phyloP scores from a whole-genome alignment of 2,329 filamentous ascomycete genomes.

The Ilyonectria destructans region DNA sequence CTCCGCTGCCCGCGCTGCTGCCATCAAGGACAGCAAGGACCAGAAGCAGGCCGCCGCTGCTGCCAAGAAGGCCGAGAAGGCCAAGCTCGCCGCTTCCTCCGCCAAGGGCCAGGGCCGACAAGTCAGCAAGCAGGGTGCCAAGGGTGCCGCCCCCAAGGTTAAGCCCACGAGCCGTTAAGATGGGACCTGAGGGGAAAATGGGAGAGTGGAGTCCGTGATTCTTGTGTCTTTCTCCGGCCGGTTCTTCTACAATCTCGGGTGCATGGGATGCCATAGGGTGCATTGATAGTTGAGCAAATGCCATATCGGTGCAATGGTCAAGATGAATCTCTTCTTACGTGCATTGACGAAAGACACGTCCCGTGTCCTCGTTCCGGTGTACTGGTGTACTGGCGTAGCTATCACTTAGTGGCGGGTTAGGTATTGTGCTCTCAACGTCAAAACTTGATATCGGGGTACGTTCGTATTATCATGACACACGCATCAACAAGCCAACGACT shows the following conservation, averaged over 20 bases:
- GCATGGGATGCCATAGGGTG: conserved; percentile 61
- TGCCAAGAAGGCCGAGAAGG: conserved; percentile 99
- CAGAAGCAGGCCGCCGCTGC: conserved; percentile 92
- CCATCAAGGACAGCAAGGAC: conserved; percentile 98
- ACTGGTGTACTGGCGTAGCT: neutral
- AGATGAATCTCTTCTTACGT: conserved; percentile 38
- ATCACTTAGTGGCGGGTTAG: conserved; percentile 31
- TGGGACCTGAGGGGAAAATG: conserved; percentile 45
- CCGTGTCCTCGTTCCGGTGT: neutral
- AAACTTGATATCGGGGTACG: conserved; percentile 11
- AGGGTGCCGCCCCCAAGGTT: conserved; percentile 90
- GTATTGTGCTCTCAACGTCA: conserved; percentile 34
- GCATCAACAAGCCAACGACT: conserved; percentile 14
- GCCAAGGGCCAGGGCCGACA: conserved; percentile 88
- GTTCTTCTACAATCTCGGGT: conserved; percentile 61
- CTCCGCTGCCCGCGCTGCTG: conserved; percentile 87
- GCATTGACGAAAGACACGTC: conserved; percentile 39
- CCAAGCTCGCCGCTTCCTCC: conserved; percentile 85
- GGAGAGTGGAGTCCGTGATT: conserved; percentile 59
- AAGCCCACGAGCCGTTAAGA: conserved; percentile 85
- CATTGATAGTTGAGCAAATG: conserved; percentile 61
- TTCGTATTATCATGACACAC: conserved; percentile 3
- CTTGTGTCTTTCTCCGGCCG: conserved; percentile 61
- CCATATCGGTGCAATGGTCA: conserved; percentile 56
- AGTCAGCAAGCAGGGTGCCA: conserved; percentile 96